Evolutionary conservation across 2,329 filamentous ascomycete species (phyloP).

Genomic region (Trichoderma guizhouense): DNA sequence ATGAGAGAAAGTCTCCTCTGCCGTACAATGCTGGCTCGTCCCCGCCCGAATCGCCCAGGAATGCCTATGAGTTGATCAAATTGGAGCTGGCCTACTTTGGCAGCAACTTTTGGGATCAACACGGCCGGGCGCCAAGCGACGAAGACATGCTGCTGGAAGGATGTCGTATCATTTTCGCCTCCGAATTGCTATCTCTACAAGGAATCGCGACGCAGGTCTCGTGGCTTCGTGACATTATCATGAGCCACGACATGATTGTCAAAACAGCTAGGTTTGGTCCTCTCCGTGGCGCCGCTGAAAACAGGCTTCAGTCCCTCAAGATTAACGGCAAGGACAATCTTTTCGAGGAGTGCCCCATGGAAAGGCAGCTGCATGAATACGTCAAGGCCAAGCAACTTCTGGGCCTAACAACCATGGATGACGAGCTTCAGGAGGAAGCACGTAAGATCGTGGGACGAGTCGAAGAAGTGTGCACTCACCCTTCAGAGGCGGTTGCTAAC

Average conservation of each 20-base stretch:
- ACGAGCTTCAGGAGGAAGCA: conserved; percentile 58
- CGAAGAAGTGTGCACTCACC: conserved; percentile 49
- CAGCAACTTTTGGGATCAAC: conserved; percentile 42
- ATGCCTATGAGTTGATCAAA: conserved; percentile 61
- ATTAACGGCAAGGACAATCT: conserved; percentile 58
- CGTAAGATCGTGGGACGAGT: conserved; percentile 56
- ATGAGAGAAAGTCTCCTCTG: conserved; percentile 56
- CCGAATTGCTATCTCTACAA: conserved; percentile 45
- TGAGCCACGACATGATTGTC: conserved; percentile 44
- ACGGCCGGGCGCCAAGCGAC: conserved; percentile 44
- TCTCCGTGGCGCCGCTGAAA: conserved; percentile 45
- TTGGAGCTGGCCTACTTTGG: conserved; percentile 54
- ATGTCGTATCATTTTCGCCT: conserved; percentile 55
- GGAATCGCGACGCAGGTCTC: conserved; percentile 38
- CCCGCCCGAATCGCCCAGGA: conserved; percentile 46
- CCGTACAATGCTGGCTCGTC: conserved; percentile 49
- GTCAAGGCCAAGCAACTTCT: conserved; percentile 50
- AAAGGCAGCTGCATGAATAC: conserved; percentile 52
- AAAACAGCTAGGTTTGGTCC: conserved; percentile 48
- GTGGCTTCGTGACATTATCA: conserved; percentile 59
- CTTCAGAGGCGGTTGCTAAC: conserved; percentile 50
- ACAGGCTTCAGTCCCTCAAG: conserved; percentile 45
- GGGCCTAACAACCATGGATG: conserved; percentile 57
- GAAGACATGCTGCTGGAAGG: conserved; percentile 55
- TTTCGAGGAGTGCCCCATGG: conserved; percentile 55